Base-by-base conservation (phyloP, 768 basidiomycete genomes). In the Hebeloma cylindrosporum region DNA sequence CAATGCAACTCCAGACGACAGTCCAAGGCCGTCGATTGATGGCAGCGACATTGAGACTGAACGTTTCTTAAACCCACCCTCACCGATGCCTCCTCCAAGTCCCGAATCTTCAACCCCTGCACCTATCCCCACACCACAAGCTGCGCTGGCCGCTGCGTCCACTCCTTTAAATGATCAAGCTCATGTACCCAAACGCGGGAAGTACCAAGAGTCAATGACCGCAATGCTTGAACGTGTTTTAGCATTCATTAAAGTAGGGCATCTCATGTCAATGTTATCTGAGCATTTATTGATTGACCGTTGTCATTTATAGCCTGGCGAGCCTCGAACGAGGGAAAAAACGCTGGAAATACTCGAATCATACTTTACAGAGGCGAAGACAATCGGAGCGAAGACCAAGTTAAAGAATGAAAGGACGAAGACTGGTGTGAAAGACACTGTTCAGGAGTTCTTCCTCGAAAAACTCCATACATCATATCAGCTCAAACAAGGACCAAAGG, bases 361-460 rank as follows among this genome's bases (percentile, higher is more conserved):
- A 2, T 52, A 56, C 27, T 61, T 60, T 27, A 35, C 35, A 11
- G 8, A 42, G 3, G 61, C 60, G 4, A 29, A 48, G 14, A 20
- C 14, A 3, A 34, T 62, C 20, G 50, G 52, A 5, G 32, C 43
- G 1, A 50, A 57, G 22, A 53, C 58, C 7, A 48, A 47, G 11
- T 42, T 55, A 25, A 51, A 52, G 25, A 51, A 43, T 5, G 38
- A 33, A 16, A 49, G 50, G 4, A 71, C 66, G 11, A 47, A 55
- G 2, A 40, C 56, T 0, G 68, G 68, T 0, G 47, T 68, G 28
- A 69, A 71, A 47, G 69, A 71, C 36, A 63, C 60, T 5, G 62
- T 58, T 40, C 65, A 62, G 28, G 45, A 51, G 1, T 26, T 41
- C 14, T 67, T 67, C 34, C 5, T 66, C 1, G 56, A 67, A 1